phyloP scores from a whole-genome alignment of 2,329 filamentous ascomycete species.

The Hymenoscyphus fraxineus region DNA sequence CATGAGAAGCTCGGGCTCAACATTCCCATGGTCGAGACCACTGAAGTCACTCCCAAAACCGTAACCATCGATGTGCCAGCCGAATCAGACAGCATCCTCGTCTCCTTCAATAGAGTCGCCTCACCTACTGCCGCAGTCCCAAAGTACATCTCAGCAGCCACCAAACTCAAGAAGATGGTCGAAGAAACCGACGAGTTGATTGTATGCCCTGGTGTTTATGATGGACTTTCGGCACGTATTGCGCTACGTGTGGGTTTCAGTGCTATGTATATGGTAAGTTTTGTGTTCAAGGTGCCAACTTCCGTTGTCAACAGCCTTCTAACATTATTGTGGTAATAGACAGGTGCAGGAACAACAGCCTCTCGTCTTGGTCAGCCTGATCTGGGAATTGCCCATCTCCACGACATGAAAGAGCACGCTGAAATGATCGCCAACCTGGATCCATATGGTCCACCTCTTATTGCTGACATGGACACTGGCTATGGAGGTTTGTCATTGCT shows the following conservation, averaged over 20 bases:
- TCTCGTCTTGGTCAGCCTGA: slow-evolving; percentile 48
- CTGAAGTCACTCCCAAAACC: too few relatives aligned
- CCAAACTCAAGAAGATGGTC: slow-evolving; percentile 7
- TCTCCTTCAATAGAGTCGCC: too few relatives aligned
- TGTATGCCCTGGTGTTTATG: slow-evolving; percentile 63
- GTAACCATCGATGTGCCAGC: too few relatives aligned
- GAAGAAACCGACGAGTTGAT: slow-evolving; percentile 38
- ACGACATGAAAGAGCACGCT: slow-evolving; percentile 51
- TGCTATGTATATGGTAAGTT: slow-evolving; percentile 55
- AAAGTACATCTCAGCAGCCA: background rate
- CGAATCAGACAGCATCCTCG: too few relatives aligned
- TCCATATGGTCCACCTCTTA: slow-evolving; percentile 41
- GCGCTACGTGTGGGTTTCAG: slow-evolving; percentile 61
- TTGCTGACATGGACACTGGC: slow-evolving; percentile 52
- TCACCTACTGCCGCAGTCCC: too few relatives aligned
- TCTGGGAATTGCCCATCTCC: slow-evolving; percentile 47
- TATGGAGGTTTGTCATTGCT: slow-evolving; percentile 40
- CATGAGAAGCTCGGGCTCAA: too few relatives aligned
- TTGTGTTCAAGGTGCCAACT: background rate
- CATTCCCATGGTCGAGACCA: too few relatives aligned
- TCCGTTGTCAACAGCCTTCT: too few relatives aligned
- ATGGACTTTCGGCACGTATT: slow-evolving; percentile 63
- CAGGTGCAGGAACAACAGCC: slow-evolving; percentile 47
- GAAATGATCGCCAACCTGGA: slow-evolving; percentile 51
- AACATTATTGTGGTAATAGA: slow-evolving; percentile 33